Evolutionary conservation across 306 rosid species (phyloP).

Genomic region (Castanopsis chinensis): DNA sequence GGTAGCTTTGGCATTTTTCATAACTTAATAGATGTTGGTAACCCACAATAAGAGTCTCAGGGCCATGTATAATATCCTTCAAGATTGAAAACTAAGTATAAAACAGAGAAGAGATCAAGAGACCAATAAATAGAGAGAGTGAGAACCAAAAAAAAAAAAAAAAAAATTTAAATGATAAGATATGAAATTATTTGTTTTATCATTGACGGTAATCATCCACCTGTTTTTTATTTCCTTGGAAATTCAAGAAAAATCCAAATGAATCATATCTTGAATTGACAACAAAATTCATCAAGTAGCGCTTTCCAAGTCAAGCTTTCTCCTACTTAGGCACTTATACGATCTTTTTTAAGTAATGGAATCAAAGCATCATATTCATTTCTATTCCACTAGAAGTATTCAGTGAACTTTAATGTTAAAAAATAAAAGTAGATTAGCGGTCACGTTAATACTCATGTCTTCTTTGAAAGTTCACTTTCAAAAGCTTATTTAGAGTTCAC

Average conservation of each 20-base stretch:
- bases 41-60: too few species aligned
- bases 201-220: neutral
- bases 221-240: neutral
- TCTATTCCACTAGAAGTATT: neutral
- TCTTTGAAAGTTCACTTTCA: neutral
- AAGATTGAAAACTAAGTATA: too few species aligned
- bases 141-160: too few species aligned
- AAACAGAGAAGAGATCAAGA: too few species aligned
- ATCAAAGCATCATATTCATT: neutral
- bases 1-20: too few species aligned
- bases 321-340: neutral
- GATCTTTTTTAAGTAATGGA: neutral
- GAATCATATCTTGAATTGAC: neutral
- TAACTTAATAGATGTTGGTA: too few species aligned
- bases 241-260: neutral
- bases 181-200: neutral
- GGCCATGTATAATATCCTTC: too few species aligned
- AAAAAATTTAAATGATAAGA: too few species aligned
- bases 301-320: neutral
- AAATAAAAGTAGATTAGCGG: neutral
- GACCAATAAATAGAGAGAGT: too few species aligned
- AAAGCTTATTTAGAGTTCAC: slow-evolving; percentile 5
- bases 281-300: neutral
- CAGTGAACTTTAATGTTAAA: neutral
- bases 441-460: neutral